Evolutionary conservation across 768 basidiomycete genomes (phyloP), one percentile per base, ranked within the genome.

Genomic region (Rhodotorula kratochvilovae): DNA sequence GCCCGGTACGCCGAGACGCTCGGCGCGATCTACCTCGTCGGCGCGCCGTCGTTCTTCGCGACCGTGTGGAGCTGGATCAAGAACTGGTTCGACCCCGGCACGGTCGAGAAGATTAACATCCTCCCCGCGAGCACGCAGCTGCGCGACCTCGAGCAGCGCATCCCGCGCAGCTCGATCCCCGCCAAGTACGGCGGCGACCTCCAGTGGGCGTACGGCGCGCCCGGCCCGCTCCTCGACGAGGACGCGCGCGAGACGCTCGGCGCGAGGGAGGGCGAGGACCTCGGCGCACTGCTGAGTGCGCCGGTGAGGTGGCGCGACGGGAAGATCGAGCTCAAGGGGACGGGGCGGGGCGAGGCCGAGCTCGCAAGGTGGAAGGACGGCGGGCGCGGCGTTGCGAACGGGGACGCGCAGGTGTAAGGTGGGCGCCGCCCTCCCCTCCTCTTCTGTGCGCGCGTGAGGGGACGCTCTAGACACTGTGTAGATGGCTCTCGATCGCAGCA

Each of bases 11-110:
- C 90, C 2, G 90, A 92, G 79, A 90, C 89, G 0, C 81, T 91
- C 83, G 84, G 46, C 85, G 88, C 75, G n/a, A 74, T 76, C 31
- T 76, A 77, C 74, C 67, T 92, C 64, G 87, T 92, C 64, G 91
- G 92, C 73, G 87, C 90, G 0, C 91, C 91, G 0, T 82, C 86
- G 0, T 92, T 91, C 83, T 92, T 92, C 80, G 85, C 88, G 5
- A 89, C 87, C 3, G 82, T 92, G 17, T 92, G 90, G 90, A 84
- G 84, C 43, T 92, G 90, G 90, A 84, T 92, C 78, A 90, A 89
- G 83, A 55, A 63, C 23, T 76, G 72, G 70, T 66, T 67, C 66
- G 66, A 64, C 57, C 39, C 54, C 5, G 60, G 73, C 43, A 73
- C 61, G 51, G 59, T 65, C 45, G 60, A 84, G 69, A 92, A 92